Evolutionary conservation across 1,284 basidiomycete species (phyloP), one percentile per base, ranked within the genome.

Genomic region (Butyriboletus pseudospeciosus): DNA sequence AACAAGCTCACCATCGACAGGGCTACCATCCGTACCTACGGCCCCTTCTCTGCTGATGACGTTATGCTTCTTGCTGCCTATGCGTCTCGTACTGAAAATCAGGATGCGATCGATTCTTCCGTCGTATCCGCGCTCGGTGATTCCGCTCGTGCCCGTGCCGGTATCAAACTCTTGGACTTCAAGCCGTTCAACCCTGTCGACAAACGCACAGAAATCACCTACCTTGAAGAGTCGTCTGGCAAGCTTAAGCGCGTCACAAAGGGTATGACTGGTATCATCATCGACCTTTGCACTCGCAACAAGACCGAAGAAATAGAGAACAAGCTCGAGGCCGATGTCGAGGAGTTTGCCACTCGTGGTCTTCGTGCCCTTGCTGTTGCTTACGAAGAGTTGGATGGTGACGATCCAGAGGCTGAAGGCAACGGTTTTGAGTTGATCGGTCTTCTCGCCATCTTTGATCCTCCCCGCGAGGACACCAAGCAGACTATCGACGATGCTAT

Each of bases 181-280:
- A 98, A 96, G 81, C 94, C 96, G 23, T 98, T 98, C 85, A 96
- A 98, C 83, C 95, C 96, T 56, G 93, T 96, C 65, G 94, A 96
- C 83, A 98, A 98, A 84, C 93, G 95, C 72, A 98, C 95, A 58
- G 94, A 98, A 79, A 95, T 97, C 71, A 98, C 96, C 53, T 98
- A 98, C 81, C 87, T 86, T 58, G 95, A 98, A 74, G 88, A 94
- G 74, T 82, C 92, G 25, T 84, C 91, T 34, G 94, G 94, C 76
- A 92, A 91, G 77, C 85, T 97, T 66, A 97, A 96, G 85, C 92
- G 94, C 69, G 94, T 94, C 68, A 97, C 96, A 73, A 98, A 99
- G 89, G 96, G 95, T 76, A 98, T 98, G 94, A 97, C 96, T 52
- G 92, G 92, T 80, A 89, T 90, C 74, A 92, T 96, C 79, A 93